A percentile compares a stretch with the other conserved stretches of the same genome.
phyloP scores from a whole-genome alignment of 345 rosid species.

The Citrus medica region DNA sequence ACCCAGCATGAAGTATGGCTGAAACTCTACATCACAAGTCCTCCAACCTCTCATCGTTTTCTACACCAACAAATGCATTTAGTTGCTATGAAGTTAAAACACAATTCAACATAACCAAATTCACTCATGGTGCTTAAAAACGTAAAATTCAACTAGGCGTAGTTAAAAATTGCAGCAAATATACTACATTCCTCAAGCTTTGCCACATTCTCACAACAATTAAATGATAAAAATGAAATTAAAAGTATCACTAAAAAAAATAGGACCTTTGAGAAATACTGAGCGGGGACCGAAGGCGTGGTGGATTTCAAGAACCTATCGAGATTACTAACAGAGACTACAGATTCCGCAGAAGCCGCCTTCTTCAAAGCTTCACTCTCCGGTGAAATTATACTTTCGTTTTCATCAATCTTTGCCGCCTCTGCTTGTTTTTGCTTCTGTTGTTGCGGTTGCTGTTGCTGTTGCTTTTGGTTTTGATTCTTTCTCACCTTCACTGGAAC shows the following conservation, averaged over 20 bases:
- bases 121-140: neutral
- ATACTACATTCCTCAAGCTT: neutral
- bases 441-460: constrained; percentile 19
- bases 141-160: neutral
- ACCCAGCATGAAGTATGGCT: constrained; percentile 55
- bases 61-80: constrained; percentile 19
- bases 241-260: neutral
- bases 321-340: constrained; percentile 28
- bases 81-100: neutral
- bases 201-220: neutral
- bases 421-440: constrained; percentile 17
- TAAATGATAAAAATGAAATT: neutral
- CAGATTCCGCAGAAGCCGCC: constrained; percentile 10
- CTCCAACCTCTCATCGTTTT: constrained; percentile 49
- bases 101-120: neutral
- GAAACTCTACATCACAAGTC: constrained; percentile 36
- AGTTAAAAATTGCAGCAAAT: neutral
- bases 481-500: constrained; percentile 36
- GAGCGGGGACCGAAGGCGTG: constrained; percentile 37
- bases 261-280: constrained; percentile 33
- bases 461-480: constrained; percentile 23
- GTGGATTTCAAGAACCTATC: constrained; percentile 39
- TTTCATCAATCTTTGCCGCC: constrained; percentile 11
- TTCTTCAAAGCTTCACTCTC: constrained; percentile 11
- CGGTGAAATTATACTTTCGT: constrained; percentile 1